Percentiles rank a stretch among this genome's conserved stretches.
Conservation (phyloP, 139 green algal species). For the Chlorella sp. region DNA sequence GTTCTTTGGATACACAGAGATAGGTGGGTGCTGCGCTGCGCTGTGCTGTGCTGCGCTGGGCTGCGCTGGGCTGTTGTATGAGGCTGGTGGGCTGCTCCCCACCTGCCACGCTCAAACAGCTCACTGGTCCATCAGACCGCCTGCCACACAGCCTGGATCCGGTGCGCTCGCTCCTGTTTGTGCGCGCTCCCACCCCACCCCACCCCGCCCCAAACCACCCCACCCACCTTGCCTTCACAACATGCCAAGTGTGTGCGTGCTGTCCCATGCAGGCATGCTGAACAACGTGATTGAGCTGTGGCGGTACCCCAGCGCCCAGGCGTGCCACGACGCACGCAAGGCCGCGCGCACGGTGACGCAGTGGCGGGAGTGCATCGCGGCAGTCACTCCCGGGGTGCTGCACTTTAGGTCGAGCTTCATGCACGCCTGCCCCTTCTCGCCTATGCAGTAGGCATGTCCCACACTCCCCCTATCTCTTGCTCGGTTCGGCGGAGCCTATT, state of each 20-base stretch:
- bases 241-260: not conserved
- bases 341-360: slow-evolving; percentile 56
- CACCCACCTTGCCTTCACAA: not conserved
- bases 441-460: slow-evolving; percentile 54
- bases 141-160: too few species aligned
- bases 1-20: slow-evolving; percentile 72
- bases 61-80: too few species aligned
- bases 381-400: slow-evolving; percentile 73
- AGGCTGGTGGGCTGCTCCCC: not conserved
- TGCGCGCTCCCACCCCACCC: too few species aligned
- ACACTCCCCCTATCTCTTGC: too few species aligned
- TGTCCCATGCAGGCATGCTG: slow-evolving; percentile 11
- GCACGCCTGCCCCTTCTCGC: slow-evolving; percentile 64
- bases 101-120: too few species aligned
- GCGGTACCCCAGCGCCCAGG: slow-evolving; percentile 74
- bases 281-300: slow-evolving; percentile 86
- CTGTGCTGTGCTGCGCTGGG: not conserved
- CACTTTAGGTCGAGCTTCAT: slow-evolving; percentile 71
- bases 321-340: slow-evolving; percentile 69
- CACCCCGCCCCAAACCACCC: not conserved
- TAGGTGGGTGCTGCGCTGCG: slow-evolving; percentile 27
- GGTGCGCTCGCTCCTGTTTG: too few species aligned
- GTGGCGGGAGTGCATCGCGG: slow-evolving; percentile 71
- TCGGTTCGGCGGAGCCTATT: too few species aligned
- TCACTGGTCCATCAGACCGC: too few species aligned